Base-by-base conservation (phyloP, 1,139 yeast species). In the Hemisphaericaspora xylanilytica region DNA sequence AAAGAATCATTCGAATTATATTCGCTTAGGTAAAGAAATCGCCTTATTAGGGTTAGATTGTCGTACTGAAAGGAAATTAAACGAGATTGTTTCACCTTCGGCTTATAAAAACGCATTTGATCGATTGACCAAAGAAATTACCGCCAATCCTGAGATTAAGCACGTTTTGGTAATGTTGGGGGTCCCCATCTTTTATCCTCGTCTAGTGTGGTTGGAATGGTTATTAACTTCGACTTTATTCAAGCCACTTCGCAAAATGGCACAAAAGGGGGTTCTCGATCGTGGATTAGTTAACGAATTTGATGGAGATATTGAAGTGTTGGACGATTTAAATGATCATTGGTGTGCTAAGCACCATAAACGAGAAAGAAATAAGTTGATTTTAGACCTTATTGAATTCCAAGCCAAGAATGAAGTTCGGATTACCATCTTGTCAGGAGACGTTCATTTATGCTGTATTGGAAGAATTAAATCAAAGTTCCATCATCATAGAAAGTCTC, bases 311-410 rank as follows among this genome's bases (percentile, higher is more conserved):
- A 81, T 90, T 14, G 97, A 90, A 62, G 79, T 90, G 13, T 72
- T 90, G 48, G 97, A 92, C 55, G 97, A 90, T 58, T 72, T 92
- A 57, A 85, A 89, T 56, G 98, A 90, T 58, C 97, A 92, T 61
- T 90, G 97, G 97, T 89, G 97, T 61, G 85, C 96, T 5, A 74
- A 74, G 43, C 76, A 82, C 58, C 98, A 90, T 50, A 87, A 87
- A 58, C 62, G 65, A 38, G 96, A 87, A 61, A 73, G 96, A 44
- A 87, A 87, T 59, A 57, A 56, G 47, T 65, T 88, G 36, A 63
- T 86, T 33, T 67, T 69, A 37, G 65, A 68, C 38, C 65, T 87
- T 36, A 78, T 79, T 47, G 75, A 75, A 35, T 78, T 85, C 52
- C 88, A 92, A 3, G 75, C 85, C 28, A 51, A 63, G 21, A 61